Percentiles rank a stretch among this genome's conserved stretches.
phyloP scores from a whole-genome alignment of 495 filamentous ascomycete genomes.

The Aspergillus wentii region DNA sequence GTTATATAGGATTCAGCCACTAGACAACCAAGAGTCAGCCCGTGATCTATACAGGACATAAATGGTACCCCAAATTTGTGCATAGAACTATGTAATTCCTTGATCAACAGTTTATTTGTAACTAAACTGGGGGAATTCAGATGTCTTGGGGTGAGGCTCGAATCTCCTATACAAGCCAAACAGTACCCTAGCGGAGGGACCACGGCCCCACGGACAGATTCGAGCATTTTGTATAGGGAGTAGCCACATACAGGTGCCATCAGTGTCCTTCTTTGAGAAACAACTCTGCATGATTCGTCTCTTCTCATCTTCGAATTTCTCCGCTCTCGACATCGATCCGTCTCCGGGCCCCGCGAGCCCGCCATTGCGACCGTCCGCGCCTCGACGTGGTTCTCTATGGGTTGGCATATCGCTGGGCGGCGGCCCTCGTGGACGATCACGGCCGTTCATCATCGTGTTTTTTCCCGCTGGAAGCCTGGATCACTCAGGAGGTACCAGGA shows the following conservation, averaged over 20 bases:
- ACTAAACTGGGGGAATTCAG: no score
- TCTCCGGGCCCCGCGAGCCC: conserved; percentile 19
- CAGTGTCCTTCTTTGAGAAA: conserved; percentile 80
- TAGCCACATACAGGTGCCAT: conserved; percentile 64
- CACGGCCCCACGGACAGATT: no score
- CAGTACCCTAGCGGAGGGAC: no score
- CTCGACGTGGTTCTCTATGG: conserved; percentile 26
- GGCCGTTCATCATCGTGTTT: conserved; percentile 31
- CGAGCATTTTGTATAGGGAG: no score
- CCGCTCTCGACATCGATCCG: conserved; percentile 60
- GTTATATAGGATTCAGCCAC: conserved; percentile 96
- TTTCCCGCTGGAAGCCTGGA: conserved; percentile 15
- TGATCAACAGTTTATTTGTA: no score
- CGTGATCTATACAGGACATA: no score
- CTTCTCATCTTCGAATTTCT: conserved; percentile 95
- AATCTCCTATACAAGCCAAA: no score
- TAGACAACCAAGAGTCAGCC: conserved; percentile 28
- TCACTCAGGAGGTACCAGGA: conserved; percentile 22
- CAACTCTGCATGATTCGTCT: conserved; percentile 85
- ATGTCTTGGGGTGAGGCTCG: no score
- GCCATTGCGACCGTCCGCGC: conserved; percentile 29
- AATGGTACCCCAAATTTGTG: neutral
- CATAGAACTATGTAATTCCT: no score
- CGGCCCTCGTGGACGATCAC: conserved; percentile 30
- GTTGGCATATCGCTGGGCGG: conserved; percentile 21